Base-by-base conservation (phyloP, 139 green algal species). In the Nannochloris sp. region DNA sequence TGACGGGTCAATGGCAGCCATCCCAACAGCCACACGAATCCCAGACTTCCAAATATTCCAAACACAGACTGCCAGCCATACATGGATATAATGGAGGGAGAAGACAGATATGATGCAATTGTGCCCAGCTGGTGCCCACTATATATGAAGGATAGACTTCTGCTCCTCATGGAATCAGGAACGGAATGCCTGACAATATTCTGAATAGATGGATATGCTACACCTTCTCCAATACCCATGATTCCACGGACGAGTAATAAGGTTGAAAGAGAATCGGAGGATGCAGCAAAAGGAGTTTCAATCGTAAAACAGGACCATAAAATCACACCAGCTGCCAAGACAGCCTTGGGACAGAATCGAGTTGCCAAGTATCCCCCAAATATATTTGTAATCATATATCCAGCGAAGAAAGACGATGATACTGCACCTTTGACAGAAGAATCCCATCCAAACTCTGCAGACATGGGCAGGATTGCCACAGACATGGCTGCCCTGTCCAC, bases 161-260 rank as follows among this genome's bases (percentile, higher is more conserved):
- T 59, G 4, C 72, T 71, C 15, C 76, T 70, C 51, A 53, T 64
- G 27, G 73, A 57, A 27, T 66, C 53, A 0, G 82, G 80, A 60
- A 85, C 72, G 65, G 67, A 77, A 29, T 61, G 57, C 25, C 76
- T 68, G 4, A 78, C 69, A 3, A 88, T 55, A 50, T 78, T 81
- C 66, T 87, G 81, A 69, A 91, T 82, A 36, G 78, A 84, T 5
- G 86, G 86, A 57, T 89, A 93, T 0, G 85, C 81, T 4, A 91
- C 85, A n/a, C 86, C 86, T 72, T 92, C 87, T 14, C 84, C 83
- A 5, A 85, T 62, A 2, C 85, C 85, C 85, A 92, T 94, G 5
- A 75, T 23, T 0, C 73, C 70, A 23, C 70, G 34, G 3, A 62
- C 64, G 11, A 72, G 25, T 40, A 81, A 43, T 4, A 82, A 62